Conservation (phyloP, 2,329 filamentous ascomycete genomes). For the Aspergillus fischeri region DNA sequence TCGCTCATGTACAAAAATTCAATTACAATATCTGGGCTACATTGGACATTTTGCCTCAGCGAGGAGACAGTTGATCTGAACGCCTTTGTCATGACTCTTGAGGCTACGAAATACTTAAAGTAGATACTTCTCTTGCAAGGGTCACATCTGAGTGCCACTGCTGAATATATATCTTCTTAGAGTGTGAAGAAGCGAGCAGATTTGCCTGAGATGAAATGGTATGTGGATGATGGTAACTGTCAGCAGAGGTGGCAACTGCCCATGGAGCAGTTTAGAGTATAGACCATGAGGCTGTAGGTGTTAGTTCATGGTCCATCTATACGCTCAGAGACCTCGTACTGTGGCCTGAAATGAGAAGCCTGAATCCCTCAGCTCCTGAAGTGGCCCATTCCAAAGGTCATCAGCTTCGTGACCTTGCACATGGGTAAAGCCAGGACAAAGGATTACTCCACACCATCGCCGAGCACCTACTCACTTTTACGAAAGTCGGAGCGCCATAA, state of each 20-base stretch:
- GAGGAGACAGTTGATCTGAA: not conserved
- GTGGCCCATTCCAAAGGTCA: not conserved
- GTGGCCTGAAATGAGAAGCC: not conserved
- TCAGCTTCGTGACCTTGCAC: not conserved
- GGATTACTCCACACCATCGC: not conserved
- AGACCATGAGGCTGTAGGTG: not conserved
- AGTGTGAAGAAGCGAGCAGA: not conserved
- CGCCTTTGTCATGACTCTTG: not conserved
- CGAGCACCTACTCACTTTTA: not conserved
- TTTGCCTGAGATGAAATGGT: not conserved
- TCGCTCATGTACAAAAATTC: not conserved
- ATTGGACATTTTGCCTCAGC: not conserved
- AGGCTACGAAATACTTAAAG: not conserved
- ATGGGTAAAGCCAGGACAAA: not conserved
- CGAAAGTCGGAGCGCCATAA: not conserved
- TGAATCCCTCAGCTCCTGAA: not conserved
- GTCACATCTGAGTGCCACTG: not conserved
- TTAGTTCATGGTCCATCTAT: not conserved
- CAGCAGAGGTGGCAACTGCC: not conserved
- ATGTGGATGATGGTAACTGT: not conserved
- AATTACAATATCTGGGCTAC: not conserved
- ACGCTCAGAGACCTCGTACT: not conserved
- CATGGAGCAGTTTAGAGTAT: not conserved
- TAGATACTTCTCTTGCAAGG: not conserved
- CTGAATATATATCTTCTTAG: not conserved